phyloP scores from a whole-genome alignment of 73 alveolate genomes.

The Paramecium tetraurelia region DNA sequence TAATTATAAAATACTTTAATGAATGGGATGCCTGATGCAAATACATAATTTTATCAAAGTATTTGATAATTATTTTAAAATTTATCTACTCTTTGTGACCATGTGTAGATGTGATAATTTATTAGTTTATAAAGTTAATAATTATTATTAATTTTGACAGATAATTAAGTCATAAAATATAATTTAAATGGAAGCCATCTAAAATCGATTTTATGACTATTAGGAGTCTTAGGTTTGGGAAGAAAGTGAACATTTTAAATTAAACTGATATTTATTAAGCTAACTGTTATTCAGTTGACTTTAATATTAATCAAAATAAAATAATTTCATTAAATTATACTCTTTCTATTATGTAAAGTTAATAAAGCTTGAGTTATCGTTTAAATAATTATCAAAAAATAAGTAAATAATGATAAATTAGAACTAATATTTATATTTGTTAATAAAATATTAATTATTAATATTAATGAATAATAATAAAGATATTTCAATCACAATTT shows the following conservation, averaged over 20 bases:
- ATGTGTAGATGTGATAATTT: neutral
- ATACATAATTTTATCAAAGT: too few species aligned
- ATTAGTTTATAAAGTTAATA: too few species aligned
- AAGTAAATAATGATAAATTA: neutral
- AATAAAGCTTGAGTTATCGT: neutral
- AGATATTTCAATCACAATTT: neutral
- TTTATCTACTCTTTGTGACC: neutral
- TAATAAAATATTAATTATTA: neutral
- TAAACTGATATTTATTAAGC: too few species aligned
- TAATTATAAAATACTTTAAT: too few species aligned
- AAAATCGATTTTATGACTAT: too few species aligned
- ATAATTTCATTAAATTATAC: too few species aligned
- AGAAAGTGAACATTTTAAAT: neutral
- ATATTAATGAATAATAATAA: neutral
- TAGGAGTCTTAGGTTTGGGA: neutral
- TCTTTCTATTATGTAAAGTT: neutral
- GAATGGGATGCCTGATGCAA: too few species aligned
- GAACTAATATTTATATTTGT: neutral
- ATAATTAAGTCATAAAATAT: neutral
- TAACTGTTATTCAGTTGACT: too few species aligned
- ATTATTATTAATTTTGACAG: too few species aligned
- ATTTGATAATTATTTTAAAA: too few species aligned
- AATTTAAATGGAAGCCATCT: too few species aligned
- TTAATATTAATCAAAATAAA: too few species aligned
- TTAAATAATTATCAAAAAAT: neutral